Conservation (phyloP, 2,329 filamentous ascomycete genomes). For the Hymenoscyphus linearis region DNA sequence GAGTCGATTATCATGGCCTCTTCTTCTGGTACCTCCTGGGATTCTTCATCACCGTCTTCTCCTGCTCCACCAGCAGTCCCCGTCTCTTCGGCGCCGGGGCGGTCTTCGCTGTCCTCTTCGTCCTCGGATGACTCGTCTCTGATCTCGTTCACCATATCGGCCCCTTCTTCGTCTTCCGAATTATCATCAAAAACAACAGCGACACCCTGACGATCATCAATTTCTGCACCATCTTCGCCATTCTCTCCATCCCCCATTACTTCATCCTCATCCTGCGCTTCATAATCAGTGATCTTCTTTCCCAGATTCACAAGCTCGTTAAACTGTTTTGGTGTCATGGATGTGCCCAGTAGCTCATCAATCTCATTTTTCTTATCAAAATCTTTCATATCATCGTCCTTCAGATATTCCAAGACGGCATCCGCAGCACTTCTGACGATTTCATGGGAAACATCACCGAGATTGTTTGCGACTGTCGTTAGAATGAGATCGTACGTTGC, state of each 20-base stretch:
- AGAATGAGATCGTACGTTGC: slow-evolving; percentile 93
- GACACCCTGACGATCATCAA: slow-evolving; percentile 93
- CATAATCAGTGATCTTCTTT: slow-evolving; percentile 98
- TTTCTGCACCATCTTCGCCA: slow-evolving; percentile 65
- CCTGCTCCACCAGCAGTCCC: slow-evolving; percentile 47
- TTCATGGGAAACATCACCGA: slow-evolving; percentile 90
- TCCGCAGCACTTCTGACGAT: slow-evolving; percentile 92
- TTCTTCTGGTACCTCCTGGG: slow-evolving; percentile 47
- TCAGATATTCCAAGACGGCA: slow-evolving; percentile 82
- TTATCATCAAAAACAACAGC: slow-evolving; percentile 95
- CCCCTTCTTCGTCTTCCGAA: slow-evolving; percentile 77
- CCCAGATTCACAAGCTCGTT: slow-evolving; percentile 94
- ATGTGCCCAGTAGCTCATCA: slow-evolving; percentile 83
- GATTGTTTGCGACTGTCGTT: slow-evolving; percentile 78
- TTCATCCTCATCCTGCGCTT: slow-evolving; percentile 92
- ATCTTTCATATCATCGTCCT: slow-evolving; percentile 93
- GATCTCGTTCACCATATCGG: slow-evolving; percentile 75
- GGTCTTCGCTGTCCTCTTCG: slow-evolving; percentile 62
- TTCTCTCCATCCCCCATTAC: slow-evolving; percentile 68
- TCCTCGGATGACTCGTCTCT: slow-evolving; percentile 82
- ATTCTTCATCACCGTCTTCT: slow-evolving; percentile 44
- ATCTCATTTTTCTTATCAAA: slow-evolving; percentile 98
- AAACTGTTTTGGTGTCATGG: slow-evolving; percentile 83
- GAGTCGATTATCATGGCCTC: slow-evolving; percentile 84
- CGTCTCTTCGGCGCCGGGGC: slow-evolving; percentile 44